Evolutionary conservation across 2,329 filamentous ascomycete genomes (phyloP), one percentile per base, ranked within the genome.

Genomic region (Purpureocillium lavendulum): DNA sequence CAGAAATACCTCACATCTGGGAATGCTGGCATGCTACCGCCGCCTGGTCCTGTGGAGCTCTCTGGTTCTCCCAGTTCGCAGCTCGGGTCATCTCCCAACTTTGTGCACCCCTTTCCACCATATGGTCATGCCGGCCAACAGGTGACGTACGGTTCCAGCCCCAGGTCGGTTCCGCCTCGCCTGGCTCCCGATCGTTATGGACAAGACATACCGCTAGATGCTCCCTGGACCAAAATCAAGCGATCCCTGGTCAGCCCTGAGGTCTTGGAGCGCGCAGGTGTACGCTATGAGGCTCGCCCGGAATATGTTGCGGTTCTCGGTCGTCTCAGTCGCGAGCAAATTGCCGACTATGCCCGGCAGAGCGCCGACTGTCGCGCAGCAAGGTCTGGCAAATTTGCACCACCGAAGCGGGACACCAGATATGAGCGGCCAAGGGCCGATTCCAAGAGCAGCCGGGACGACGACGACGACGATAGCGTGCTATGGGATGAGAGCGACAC

Each of bases 231-330:
- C 4, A 70, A 66, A 40, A 75, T 81, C 28, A 66, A 62, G 40
- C 67, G 77, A 11, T 61, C 60, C 2, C 61, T 77, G 1, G 66
- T 81, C 8, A 78, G 74, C n/a, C 69, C 71, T 5, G 74, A 77
- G 45, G 72, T 78, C 0, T 61, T 81, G 3, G 64, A 69, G 30
- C 61, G 67, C 32, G 73, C 74, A 4, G 68, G 73, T 11, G 65
- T 77, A 16, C 69, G 77, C 9, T 80, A 77, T 48, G 76, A 80
- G 53, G 77, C 76, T 9, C 66, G 73, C 1, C 75, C 75, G 0
- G 67, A 72, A 2, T 81, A 75, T 42, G 75, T 81, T 3, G 77
- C 77, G 11, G 58, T 82, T 4, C 64, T 82, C 0, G 78, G 78
- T 4, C 61, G 70, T 12, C 60, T 81, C 3, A 62, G 62, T 2